Conservation (phyloP, 75 land plant species). For the Picea sitchensis region DNA sequence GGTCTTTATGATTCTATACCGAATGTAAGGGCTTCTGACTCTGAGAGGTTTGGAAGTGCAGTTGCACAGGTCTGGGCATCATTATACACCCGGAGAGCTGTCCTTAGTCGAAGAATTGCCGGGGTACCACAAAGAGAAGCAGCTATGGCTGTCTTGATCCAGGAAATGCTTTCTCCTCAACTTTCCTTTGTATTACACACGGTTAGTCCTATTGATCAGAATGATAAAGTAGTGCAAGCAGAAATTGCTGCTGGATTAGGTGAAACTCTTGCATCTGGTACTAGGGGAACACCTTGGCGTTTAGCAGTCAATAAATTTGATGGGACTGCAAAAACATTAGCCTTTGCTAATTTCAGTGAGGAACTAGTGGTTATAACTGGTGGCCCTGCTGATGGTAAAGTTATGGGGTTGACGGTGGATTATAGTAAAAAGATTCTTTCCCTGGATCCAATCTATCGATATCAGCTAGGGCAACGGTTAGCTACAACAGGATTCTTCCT, state of each 20-base stretch:
- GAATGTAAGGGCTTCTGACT: constrained; percentile 70
- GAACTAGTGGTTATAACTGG: constrained; percentile 58
- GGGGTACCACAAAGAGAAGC: constrained; percentile 81
- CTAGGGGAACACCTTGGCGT: constrained; percentile 94
- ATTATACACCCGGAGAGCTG: constrained; percentile 90
- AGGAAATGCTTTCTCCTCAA: constrained; percentile 88
- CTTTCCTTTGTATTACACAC: constrained; percentile 97
- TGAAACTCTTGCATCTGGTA: constrained; percentile 95
- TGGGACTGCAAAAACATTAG: constrained; percentile 62
- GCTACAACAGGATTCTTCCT: constrained; percentile 75
- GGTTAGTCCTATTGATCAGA: constrained; percentile 67
- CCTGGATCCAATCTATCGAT: constrained; percentile 44
- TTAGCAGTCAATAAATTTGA: constrained; percentile 71
- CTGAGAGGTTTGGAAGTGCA: constrained; percentile 63
- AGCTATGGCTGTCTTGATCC: constrained; percentile 89
- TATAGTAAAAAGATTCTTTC: constrained; percentile 82
- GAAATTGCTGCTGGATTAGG: constrained; percentile 95
- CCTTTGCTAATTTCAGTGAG: constrained; percentile 96
- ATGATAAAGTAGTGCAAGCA: constrained; percentile 64
- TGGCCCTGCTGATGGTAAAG: constrained; percentile 75
- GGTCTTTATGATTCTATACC: constrained; percentile 97
- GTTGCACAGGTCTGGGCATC: constrained; percentile 96
- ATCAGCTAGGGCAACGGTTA: constrained; percentile 65
- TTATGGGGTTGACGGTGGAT: constrained; percentile 58
- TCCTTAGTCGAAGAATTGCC: constrained; percentile 83